A percentile compares a stretch with the other conserved stretches of the same genome.
phyloP scores from a whole-genome alignment of 78 protist species.

The Dictyostelium discoideum region DNA sequence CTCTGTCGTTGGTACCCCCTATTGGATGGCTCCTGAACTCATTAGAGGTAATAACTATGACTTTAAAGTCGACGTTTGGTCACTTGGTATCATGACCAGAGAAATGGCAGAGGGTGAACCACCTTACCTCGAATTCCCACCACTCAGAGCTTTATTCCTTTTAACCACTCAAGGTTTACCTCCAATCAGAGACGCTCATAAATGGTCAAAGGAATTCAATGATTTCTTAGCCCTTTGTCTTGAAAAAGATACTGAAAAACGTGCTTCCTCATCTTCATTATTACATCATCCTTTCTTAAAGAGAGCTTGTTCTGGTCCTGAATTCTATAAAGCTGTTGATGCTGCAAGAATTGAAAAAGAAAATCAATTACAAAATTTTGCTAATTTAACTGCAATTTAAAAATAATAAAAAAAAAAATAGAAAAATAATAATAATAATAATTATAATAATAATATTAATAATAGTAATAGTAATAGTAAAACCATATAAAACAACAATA shows the following conservation, averaged over 20 bases:
- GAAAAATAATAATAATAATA: not conserved
- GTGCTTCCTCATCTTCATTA: conserved; percentile 67
- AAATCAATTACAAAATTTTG: conserved; percentile 50
- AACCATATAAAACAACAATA: not conserved
- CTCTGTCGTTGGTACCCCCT: conserved; percentile 92
- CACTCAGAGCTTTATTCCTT: conserved; percentile 91
- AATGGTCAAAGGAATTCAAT: conserved; percentile 83
- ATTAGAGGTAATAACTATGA: conserved; percentile 91
- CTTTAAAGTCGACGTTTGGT: conserved; percentile 94
- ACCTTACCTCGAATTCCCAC: conserved; percentile 94
- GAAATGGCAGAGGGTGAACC: conserved; percentile 96
- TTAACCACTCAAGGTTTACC: conserved; percentile 95
- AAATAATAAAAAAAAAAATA: not conserved
- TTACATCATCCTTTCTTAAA: conserved; percentile 72
- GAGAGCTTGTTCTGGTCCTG: conserved; percentile 49
- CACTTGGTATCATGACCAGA: conserved; percentile 92
- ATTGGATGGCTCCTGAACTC: conserved; percentile 96
- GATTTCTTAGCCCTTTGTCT: conserved; percentile 88
- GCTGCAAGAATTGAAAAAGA: conserved; percentile 54
- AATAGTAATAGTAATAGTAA: not conserved
- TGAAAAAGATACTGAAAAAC: conserved; percentile 84
- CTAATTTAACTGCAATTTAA: not conserved
- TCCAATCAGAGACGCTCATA: conserved; percentile 72
- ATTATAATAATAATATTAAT: not conserved
- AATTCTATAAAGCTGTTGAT: conserved; percentile 74